Evolutionary conservation across 192 early-diverging fungal species (phyloP).

Genomic region (Geranomyces michiganensis): DNA sequence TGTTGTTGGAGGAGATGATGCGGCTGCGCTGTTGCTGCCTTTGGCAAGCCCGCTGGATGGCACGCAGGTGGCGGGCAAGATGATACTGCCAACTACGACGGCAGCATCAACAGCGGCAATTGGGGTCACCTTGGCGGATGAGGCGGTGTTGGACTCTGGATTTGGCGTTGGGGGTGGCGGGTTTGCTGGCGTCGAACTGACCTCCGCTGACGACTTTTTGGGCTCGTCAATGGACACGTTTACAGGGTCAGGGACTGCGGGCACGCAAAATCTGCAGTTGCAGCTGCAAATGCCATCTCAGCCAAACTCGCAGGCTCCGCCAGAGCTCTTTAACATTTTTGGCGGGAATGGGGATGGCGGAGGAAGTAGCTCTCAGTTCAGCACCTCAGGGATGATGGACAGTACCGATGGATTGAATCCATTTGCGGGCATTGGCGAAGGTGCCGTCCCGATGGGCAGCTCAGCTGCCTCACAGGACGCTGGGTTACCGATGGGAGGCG

Average conservation of each 20-base stretch:
- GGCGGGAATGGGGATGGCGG: neutral
- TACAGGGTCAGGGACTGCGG: neutral
- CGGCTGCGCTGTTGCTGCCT: neutral
- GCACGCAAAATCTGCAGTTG: neutral
- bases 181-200: no score
- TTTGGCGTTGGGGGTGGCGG: neutral
- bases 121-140: neutral
- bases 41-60: conserved; percentile 5
- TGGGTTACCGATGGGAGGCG: no score
- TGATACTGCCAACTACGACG: neutral
- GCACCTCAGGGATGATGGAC: no score
- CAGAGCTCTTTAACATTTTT: neutral
- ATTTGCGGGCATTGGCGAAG: no score
- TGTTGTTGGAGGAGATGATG: neutral
- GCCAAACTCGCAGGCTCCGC: neutral
- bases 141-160: neutral
- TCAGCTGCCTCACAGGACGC: no score
- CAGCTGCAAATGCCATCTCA: conserved; percentile 1
- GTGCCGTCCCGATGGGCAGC: no score
- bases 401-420: no score
- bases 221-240: neutral
- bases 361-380: no score
- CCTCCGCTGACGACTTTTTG: neutral
- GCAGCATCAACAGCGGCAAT: neutral
- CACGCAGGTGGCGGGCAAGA: neutral